These are phyloP conservation scores for Colletotrichum tropicicola DNA, from an alignment of 2,329 filamentous ascomycete species.

Conservation along the genomic window DNA sequence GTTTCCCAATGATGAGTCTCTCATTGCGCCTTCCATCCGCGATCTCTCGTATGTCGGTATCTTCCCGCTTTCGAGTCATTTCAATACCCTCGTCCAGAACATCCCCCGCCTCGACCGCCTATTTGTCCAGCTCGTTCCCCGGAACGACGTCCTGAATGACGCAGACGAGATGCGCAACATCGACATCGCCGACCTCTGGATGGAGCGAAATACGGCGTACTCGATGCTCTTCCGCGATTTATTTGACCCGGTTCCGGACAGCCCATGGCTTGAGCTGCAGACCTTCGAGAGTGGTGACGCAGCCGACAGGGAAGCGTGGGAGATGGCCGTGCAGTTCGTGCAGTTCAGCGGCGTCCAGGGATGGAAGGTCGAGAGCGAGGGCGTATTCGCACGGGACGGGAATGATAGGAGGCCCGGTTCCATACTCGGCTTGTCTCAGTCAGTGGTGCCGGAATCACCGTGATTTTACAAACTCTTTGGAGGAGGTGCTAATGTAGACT, in stretches of 20 bases:
- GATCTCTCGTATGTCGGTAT: conserved; percentile 70
- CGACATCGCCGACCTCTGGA: conserved; percentile 57
- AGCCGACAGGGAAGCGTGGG: conserved; percentile 55
- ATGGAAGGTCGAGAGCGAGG: conserved; percentile 55
- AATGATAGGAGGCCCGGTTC: conserved; percentile 25
- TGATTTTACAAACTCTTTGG: background rate
- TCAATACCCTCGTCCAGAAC: conserved; percentile 56
- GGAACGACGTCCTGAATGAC: conserved; percentile 42
- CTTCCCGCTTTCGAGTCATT: conserved; percentile 72
- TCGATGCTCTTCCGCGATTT: conserved; percentile 53
- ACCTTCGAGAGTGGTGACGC: conserved; percentile 61
- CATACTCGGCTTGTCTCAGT: conserved; percentile 27
- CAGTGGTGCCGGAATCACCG: conserved; percentile 24
- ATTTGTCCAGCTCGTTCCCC: conserved; percentile 60
- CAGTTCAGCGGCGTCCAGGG: conserved; percentile 42
- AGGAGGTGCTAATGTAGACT: background rate
- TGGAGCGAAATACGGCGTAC: conserved; percentile 62
- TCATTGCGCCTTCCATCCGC: conserved; percentile 52
- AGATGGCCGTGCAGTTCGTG: conserved; percentile 52
- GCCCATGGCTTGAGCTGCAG: conserved; percentile 49
- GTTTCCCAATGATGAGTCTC: conserved; percentile 44
- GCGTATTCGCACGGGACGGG: conserved; percentile 50
- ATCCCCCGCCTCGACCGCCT: conserved; percentile 62
- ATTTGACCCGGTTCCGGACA: conserved; percentile 38
- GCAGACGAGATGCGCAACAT: conserved; percentile 47